These are phyloP conservation scores for Epichloe bromicola DNA, from an alignment of 2,329 filamentous ascomycete genomes.

Conservation along the genomic window DNA sequence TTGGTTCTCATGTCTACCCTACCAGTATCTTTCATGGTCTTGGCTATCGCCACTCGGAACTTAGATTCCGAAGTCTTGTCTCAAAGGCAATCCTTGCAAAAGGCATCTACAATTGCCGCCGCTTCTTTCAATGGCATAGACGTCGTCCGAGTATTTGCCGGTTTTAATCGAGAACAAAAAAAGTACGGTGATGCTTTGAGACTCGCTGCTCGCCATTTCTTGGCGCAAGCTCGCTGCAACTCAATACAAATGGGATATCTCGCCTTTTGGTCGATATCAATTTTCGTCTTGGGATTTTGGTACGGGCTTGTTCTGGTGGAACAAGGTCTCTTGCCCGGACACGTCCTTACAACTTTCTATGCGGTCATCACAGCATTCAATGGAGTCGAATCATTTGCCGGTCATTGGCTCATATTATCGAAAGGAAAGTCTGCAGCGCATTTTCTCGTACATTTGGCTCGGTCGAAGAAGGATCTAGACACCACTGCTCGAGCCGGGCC, in stretches of 20 bases:
- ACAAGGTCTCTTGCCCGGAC: conserved; percentile 45
- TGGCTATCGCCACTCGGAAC: conserved; percentile 45
- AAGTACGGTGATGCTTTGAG: conserved; percentile 49
- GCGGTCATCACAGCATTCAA: conserved; percentile 65
- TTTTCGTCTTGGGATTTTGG: conserved; percentile 87
- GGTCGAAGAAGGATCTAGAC: background rate
- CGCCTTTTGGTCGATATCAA: conserved; percentile 58
- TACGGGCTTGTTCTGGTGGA: conserved; percentile 63
- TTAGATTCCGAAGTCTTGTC: conserved; percentile 53
- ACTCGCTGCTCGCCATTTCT: conserved; percentile 48
- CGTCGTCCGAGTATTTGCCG: conserved; percentile 76
- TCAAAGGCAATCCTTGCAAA: conserved; percentile 54
- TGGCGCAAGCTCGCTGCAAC: conserved; percentile 54
- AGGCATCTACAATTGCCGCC: conserved; percentile 58
- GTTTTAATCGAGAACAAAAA: conserved; percentile 53
- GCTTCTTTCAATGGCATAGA: conserved; percentile 65
- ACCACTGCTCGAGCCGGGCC: background rate
- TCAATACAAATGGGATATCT: conserved; percentile 61
- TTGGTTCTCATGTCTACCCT: conserved; percentile 63
- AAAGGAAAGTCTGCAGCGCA: conserved; percentile 67
- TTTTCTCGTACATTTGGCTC: conserved; percentile 39
- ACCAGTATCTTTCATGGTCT: conserved; percentile 49
- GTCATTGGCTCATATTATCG: conserved; percentile 63
- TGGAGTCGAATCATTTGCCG: conserved; percentile 58
- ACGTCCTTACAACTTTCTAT: conserved; percentile 77